Conservation (phyloP, 2,329 filamentous ascomycete species). For the Xylaria sp. region DNA sequence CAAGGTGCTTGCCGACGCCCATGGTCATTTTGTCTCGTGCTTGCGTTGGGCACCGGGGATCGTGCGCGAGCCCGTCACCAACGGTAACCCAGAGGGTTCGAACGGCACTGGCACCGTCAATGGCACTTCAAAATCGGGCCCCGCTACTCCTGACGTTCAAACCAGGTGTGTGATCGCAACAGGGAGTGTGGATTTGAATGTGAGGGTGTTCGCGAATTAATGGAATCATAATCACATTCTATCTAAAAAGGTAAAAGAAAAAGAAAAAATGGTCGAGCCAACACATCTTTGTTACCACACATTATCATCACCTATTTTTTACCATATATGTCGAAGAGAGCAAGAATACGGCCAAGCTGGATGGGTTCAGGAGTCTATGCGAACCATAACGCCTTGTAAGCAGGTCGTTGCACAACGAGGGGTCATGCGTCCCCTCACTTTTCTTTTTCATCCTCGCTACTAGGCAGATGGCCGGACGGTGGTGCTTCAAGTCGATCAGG, state of each 20-base stretch:
- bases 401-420: neutral
- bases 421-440: neutral
- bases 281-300: neutral
- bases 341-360: neutral
- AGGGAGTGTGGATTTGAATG: slow-evolving; percentile 83
- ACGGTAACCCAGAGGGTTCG: slow-evolving; percentile 54
- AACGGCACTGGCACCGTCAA: slow-evolving; percentile 60
- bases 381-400: slow-evolving; percentile 2
- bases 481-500: slow-evolving; percentile 16
- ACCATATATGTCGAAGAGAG: slow-evolving; percentile 4
- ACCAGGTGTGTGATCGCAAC: slow-evolving; percentile 90
- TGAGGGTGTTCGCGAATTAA: slow-evolving; percentile 79
- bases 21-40: slow-evolving; percentile 87
- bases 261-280: neutral
- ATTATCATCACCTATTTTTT: neutral
- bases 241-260: neutral
- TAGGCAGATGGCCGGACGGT: slow-evolving; percentile 2
- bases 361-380: neutral
- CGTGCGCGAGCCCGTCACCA: slow-evolving; percentile 66
- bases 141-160: slow-evolving; percentile 64
- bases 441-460: neutral
- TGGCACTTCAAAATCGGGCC: slow-evolving; percentile 56
- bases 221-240: slow-evolving; percentile 6
- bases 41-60: slow-evolving; percentile 87
- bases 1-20: slow-evolving; percentile 79